Conservation (phyloP, 768 basidiomycete genomes). For the Leccinum broughii region DNA sequence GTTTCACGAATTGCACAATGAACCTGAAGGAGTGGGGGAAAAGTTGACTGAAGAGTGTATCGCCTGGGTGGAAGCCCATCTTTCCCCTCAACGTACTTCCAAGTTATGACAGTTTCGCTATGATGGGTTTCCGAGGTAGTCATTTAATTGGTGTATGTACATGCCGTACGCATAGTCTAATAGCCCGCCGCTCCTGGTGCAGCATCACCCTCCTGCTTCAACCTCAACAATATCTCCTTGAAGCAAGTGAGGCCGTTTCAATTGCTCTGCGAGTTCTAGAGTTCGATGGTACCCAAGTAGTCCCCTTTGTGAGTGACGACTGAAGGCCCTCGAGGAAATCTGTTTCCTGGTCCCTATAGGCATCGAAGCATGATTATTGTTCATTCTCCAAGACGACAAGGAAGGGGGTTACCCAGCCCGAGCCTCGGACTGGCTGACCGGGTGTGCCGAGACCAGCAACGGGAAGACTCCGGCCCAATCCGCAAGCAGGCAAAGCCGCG, state of each 20-base stretch:
- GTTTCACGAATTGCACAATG: conserved; percentile 75
- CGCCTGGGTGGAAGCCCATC: conserved; percentile 44
- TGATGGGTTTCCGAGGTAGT: background rate
- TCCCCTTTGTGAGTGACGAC: conserved; percentile 79
- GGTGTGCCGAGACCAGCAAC: too few relatives aligned
- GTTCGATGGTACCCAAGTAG: conserved; percentile 52
- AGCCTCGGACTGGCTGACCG: too few relatives aligned
- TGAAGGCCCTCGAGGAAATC: conserved; percentile 73
- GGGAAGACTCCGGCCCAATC: too few relatives aligned
- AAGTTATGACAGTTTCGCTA: conserved; percentile 21
- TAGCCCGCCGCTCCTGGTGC: conserved; percentile 95
- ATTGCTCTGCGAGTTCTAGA: conserved; percentile 97
- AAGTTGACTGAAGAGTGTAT: conserved; percentile 54
- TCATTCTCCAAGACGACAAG: background rate
- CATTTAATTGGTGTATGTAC: conserved; percentile 1
- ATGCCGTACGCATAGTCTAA: conserved; percentile 37
- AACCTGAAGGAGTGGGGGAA: conserved; percentile 68
- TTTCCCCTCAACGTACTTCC: conserved; percentile 13
- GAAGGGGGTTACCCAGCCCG: background rate
- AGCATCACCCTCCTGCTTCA: conserved; percentile 86
- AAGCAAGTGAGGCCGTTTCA: conserved; percentile 74
- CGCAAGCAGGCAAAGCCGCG: too few relatives aligned
- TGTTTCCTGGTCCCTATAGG: conserved; percentile 82
- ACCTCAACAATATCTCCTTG: conserved; percentile 87
- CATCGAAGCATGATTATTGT: conserved; percentile 4